phyloP scores from a whole-genome alignment of 176 grass and related monocot species.

The Ensete glaucum region DNA sequence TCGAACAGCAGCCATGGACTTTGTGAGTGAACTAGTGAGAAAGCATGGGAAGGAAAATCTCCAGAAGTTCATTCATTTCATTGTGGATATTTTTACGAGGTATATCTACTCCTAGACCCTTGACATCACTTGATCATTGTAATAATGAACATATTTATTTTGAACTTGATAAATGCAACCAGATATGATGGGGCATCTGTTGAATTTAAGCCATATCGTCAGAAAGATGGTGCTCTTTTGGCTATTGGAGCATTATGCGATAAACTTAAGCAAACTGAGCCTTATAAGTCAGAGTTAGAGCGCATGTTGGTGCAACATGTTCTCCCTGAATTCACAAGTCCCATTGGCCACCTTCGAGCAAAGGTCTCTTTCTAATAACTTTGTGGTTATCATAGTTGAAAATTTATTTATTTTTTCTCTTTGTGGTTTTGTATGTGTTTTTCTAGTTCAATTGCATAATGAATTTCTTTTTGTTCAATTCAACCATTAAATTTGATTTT shows the following conservation, averaged over 20 bases:
- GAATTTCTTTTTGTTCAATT: background rate
- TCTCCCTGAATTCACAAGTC: conserved; percentile 61
- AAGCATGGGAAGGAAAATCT: conserved; percentile 74
- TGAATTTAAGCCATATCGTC: conserved; percentile 55
- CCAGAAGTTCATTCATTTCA: conserved; percentile 82
- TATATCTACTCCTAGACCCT: conserved; percentile 6
- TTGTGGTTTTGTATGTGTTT: background rate
- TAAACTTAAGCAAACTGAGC: conserved; percentile 78
- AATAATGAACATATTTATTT: background rate
- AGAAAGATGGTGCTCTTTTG: conserved; percentile 94
- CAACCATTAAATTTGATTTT: too few relatives aligned
- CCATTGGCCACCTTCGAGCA: conserved; percentile 66
- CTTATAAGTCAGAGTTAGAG: conserved; percentile 73
- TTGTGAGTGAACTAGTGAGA: conserved; percentile 81
- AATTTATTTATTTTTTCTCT: too few relatives aligned
- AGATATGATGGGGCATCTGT: conserved; percentile 53
- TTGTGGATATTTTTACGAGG: conserved; percentile 70
- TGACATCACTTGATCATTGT: background rate
- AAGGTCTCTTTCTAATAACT: conserved; percentile 36
- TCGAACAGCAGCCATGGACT: conserved; percentile 84
- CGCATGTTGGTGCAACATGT: conserved; percentile 81
- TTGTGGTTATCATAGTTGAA: background rate
- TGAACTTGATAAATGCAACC: background rate
- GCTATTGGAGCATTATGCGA: conserved; percentile 90
- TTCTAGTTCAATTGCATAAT: too few relatives aligned